phyloP scores from a whole-genome alignment of 2,329 filamentous ascomycete species.

The Chaetothyriales sp. region DNA sequence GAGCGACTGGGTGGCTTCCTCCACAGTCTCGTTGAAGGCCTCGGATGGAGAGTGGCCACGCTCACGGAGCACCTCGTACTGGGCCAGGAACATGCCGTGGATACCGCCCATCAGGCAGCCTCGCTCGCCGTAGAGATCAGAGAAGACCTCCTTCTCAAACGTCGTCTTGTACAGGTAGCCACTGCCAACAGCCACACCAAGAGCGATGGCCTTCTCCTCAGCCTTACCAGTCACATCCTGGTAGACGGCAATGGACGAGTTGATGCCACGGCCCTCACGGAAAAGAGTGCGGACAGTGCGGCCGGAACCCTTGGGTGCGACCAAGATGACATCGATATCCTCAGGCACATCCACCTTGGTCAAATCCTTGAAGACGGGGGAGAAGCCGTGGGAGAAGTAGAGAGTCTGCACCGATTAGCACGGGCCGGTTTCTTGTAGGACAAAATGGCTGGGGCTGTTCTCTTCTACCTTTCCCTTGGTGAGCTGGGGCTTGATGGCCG shows the following conservation, averaged over 20 bases:
- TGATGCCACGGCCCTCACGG: constrained; percentile 98
- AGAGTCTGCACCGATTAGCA: constrained; percentile 53
- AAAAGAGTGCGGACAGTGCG: constrained; percentile 97
- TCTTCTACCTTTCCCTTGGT: constrained; percentile 88
- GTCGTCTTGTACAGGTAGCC: constrained; percentile 99
- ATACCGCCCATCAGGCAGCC: constrained; percentile 99
- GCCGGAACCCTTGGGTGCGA: constrained; percentile 96
- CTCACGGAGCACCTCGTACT: constrained; percentile 99
- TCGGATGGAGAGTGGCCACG: constrained; percentile 92
- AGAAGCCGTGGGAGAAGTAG: constrained; percentile 99
- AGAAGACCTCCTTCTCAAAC: constrained; percentile 99
- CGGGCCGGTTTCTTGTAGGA: not conserved
- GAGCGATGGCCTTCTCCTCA: constrained; percentile 91
- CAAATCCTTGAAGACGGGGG: constrained; percentile 97
- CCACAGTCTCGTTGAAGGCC: constrained; percentile 99
- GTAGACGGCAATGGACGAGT: constrained; percentile 96
- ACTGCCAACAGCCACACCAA: constrained; percentile 91
- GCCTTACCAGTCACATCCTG: constrained; percentile 97
- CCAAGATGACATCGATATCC: constrained; percentile 97
- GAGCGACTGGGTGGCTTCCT: constrained; percentile 95
- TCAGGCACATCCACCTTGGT: constrained; percentile 95
- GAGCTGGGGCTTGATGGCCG: constrained; percentile 91
- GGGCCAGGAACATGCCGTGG: constrained; percentile 99
- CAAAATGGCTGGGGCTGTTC: constrained; percentile 7
- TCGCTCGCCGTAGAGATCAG: constrained; percentile 98